phyloP scores from a whole-genome alignment of 768 basidiomycete species.

The Hygrophoropsis aurantiaca region DNA sequence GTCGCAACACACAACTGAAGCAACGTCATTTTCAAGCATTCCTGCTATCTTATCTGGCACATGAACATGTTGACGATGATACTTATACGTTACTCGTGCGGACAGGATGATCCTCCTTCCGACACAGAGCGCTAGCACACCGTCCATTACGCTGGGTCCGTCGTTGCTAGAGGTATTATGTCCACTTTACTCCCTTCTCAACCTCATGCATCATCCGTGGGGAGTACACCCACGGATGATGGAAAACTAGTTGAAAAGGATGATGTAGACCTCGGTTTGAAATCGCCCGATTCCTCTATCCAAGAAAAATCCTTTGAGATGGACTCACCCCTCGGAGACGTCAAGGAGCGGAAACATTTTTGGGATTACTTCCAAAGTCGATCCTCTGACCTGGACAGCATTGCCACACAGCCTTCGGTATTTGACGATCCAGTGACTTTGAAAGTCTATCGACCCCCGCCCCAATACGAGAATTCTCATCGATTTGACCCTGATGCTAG shows the following conservation, averaged over 20 bases:
- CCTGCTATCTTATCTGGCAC: too few relatives aligned
- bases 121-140: not conserved
- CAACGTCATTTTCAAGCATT: not conserved
- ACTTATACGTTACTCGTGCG: too few relatives aligned
- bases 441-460: conserved; percentile 51
- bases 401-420: conserved; percentile 62
- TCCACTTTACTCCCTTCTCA: conserved; percentile 3
- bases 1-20: not conserved
- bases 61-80: too few relatives aligned
- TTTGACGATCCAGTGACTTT: conserved; percentile 56
- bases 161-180: not conserved
- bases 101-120: too few relatives aligned
- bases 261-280: not conserved
- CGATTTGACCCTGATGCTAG: conserved; percentile 65
- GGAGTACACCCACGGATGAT: not conserved
- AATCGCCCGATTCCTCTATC: not conserved
- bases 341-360: conserved; percentile 19
- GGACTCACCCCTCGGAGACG: conserved; percentile 27
- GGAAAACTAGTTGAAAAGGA: not conserved
- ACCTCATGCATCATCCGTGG: not conserved
- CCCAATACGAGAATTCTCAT: conserved; percentile 58
- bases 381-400: conserved; percentile 43
- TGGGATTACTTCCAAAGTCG: conserved; percentile 26
- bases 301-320: conserved; percentile 21
- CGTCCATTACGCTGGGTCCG: not conserved